Percentiles rank a stretch among this genome's conserved stretches.
Conservation (phyloP, 73 alveolate genomes). For the Paramecium sonneborni region DNA sequence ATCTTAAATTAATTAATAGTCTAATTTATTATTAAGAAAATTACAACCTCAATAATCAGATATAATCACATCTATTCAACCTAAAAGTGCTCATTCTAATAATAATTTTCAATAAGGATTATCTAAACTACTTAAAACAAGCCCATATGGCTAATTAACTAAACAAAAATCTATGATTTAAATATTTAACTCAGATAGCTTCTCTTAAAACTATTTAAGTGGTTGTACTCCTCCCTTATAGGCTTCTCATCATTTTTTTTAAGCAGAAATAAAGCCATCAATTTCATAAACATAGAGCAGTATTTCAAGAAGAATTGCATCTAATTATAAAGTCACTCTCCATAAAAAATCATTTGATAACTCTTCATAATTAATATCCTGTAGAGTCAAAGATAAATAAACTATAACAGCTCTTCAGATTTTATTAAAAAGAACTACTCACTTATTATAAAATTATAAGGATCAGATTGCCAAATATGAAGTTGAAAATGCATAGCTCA, state of each 20-base stretch:
- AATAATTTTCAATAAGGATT: not conserved
- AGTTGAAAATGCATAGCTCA: not conserved
- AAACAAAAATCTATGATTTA: not conserved
- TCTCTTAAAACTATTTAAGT: not conserved
- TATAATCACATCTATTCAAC: not conserved
- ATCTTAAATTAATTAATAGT: not conserved
- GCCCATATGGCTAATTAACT: not conserved
- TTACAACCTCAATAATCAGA: not conserved
- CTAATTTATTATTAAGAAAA: not conserved
- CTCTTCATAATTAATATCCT: not conserved
- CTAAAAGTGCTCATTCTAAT: not conserved
- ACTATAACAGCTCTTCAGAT: not conserved
- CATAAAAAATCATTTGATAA: not conserved
- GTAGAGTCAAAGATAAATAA: not conserved
- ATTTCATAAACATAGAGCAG: not conserved
- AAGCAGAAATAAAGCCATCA: not conserved
- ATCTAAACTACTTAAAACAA: not conserved
- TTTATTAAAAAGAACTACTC: not conserved
- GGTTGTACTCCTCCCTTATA: not conserved
- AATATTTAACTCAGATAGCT: not conserved
- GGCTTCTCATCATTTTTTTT: not conserved
- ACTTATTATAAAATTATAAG: not conserved
- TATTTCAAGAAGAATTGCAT: not conserved
- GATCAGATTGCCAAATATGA: not conserved
- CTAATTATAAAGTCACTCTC: not conserved